Conservation (phyloP, 768 basidiomycete genomes). For the Calvatia gigantea region DNA sequence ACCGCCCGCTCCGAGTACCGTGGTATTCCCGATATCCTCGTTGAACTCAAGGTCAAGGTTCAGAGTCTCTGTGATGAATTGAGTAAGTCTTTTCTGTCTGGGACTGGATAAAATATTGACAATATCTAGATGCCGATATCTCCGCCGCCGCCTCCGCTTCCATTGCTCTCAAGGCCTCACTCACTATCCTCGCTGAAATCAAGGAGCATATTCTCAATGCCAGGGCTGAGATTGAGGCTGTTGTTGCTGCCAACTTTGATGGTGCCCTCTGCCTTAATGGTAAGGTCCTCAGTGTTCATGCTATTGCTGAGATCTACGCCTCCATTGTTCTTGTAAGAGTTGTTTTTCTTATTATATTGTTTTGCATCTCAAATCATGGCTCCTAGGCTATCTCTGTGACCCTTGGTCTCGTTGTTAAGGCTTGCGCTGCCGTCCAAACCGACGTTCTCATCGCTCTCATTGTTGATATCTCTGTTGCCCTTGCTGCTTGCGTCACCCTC, state of each 20-base stretch:
- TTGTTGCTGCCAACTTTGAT: slow-evolving; percentile 11
- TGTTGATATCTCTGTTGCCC: slow-evolving; percentile 5
- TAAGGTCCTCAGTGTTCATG: slow-evolving; percentile 11
- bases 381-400: not conserved
- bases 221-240: slow-evolving; percentile 12
- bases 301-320: slow-evolving; percentile 11
- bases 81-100: not conserved
- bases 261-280: slow-evolving; percentile 14
- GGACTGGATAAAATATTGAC: not conserved
- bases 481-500: slow-evolving; percentile 9
- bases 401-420: slow-evolving; percentile 1
- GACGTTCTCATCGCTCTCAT: slow-evolving; percentile 12
- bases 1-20: not conserved
- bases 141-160: not conserved
- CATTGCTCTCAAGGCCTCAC: slow-evolving; percentile 12
- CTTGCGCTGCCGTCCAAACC: slow-evolving; percentile 3
- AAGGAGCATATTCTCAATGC: slow-evolving; percentile 9
- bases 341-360: slow-evolving; percentile 4
- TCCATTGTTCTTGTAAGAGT: slow-evolving; percentile 13
- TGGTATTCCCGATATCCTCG: slow-evolving; percentile 1
- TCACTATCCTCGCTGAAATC: slow-evolving; percentile 15
- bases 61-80: slow-evolving; percentile 5
- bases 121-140: not conserved
- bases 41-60: slow-evolving; percentile 9
- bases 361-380: not conserved